These are phyloP conservation scores for Plasmodium vivax DNA, from an alignment of 169 alveolate species.

Conservation along the genomic window DNA sequence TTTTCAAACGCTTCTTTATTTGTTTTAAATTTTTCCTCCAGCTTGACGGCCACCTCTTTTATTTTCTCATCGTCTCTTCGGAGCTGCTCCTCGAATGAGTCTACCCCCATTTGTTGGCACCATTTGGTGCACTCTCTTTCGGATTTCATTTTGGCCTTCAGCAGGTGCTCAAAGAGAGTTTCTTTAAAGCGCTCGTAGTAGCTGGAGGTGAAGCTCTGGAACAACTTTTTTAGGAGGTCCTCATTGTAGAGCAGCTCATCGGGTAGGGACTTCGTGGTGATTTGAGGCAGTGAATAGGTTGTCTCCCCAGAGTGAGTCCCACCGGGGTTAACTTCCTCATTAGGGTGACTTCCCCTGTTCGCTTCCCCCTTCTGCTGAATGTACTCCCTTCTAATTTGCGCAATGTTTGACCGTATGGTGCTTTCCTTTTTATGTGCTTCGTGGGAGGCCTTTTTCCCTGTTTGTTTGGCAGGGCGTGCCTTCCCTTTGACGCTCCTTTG, in stretches of 20 bases:
- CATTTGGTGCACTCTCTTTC: slow-evolving; percentile 14
- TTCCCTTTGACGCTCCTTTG: slow-evolving; percentile 4
- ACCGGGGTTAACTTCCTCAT: neutral
- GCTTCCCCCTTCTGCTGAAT: neutral
- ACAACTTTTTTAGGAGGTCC: neutral
- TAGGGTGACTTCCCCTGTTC: neutral
- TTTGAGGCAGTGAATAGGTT: neutral
- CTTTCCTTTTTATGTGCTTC: neutral
- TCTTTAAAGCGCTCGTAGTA: slow-evolving; percentile 17
- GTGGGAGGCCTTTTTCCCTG: neutral
- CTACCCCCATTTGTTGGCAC: neutral
- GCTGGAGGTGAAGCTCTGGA: neutral
- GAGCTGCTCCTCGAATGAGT: neutral
- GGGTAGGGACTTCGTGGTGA: neutral
- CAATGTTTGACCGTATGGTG: neutral
- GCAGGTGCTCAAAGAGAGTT: neutral
- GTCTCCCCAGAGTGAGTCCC: neutral
- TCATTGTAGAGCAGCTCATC: neutral
- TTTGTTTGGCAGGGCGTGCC: neutral
- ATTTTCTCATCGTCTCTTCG: neutral
- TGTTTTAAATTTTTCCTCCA: slow-evolving; percentile 7
- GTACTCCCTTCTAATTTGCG: neutral
- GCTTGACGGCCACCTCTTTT: neutral
- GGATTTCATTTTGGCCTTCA: slow-evolving; percentile 19
- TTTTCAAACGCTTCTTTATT: slow-evolving; percentile 31